Evolutionary conservation across 495 filamentous ascomycete genomes (phyloP), one percentile per base, ranked within the genome.

Genomic region (Bombardia bombarda): DNA sequence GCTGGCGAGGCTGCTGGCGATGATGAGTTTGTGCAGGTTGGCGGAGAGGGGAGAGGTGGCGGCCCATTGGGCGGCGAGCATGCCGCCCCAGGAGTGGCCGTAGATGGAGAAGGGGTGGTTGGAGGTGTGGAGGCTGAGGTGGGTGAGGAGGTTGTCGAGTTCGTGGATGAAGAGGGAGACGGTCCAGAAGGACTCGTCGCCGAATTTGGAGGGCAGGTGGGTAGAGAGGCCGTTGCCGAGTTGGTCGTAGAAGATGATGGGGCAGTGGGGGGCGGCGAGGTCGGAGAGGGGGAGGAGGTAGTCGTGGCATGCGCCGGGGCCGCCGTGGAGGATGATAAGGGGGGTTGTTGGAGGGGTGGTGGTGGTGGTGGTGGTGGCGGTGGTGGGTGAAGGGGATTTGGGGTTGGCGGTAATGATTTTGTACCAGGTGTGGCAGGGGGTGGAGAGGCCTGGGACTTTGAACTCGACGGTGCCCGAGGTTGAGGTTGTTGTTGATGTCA

Each of bases 221-320:
- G 72, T 74, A 9, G 65, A 71, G 4, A 45, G 25, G 9, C 69
- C 74, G 47, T 62, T 68, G 12, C 72, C 71, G 38, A 77, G 52
- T 43, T 77, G 72, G 48, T 77, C 73, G 50, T 79, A 79, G 46
- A 76, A 55, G n/a, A 77, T 56, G 14, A 77, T 49, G 7, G 71
- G 65, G n/a, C 55, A 58, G 26, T 32, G 60, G 19, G 25, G 42
- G 16, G 40, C 21, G 24, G 56, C 36, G 10, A 69, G 61, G 1
- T 50, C 47, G 12, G 72, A 42, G 3, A 67, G 61, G 8, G 43
- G 30, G 4, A 52, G 40, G n/a, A 74, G 50, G 51, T 71, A 74
- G 9, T 64, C 51, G 45, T 72, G 66, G 14, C 58, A 52, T 17
- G 57, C 61, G 14, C 71, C 71, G 0, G 73, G 73, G 0, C 71